Evolutionary conservation across 106 monocot genomes (phyloP).

Genomic region (Acanthochlamys bracteata): DNA sequence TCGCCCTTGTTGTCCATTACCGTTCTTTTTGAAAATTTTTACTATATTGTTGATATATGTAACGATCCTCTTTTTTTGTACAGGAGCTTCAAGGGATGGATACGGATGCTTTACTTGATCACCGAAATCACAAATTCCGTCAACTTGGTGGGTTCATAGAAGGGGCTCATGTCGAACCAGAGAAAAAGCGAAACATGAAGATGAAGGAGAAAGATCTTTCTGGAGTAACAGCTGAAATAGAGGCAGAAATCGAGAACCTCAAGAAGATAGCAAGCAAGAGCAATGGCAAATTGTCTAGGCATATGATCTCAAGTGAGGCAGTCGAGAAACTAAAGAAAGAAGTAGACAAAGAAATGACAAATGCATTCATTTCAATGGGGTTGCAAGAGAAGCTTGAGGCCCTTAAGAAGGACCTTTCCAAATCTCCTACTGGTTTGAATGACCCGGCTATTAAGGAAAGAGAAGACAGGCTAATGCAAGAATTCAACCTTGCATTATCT

Average conservation of each 20-base stretch:
- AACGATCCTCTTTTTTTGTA: background rate
- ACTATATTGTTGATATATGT: background rate
- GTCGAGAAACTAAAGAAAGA: conserved; percentile 46
- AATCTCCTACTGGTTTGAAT: conserved; percentile 18
- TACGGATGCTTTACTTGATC: conserved; percentile 32
- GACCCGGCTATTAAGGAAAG: conserved; percentile 38
- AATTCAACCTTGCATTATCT: conserved; percentile 45
- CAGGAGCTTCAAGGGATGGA: conserved; percentile 56
- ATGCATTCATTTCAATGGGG: conserved; percentile 60
- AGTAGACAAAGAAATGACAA: conserved; percentile 54
- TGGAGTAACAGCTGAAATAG: conserved; percentile 36
- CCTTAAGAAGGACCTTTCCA: conserved; percentile 53
- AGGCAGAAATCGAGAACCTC: conserved; percentile 47
- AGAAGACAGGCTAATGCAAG: conserved; percentile 41
- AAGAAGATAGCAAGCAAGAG: conserved; percentile 34
- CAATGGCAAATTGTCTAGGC: conserved; percentile 17
- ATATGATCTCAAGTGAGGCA: conserved; percentile 30
- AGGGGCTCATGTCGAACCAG: conserved; percentile 39
- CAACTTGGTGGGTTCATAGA: conserved; percentile 49
- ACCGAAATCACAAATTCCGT: conserved; percentile 55
- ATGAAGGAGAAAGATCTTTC: conserved; percentile 45
- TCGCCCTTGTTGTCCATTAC: too few relatives aligned
- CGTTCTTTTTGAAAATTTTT: background rate
- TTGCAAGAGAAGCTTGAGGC: conserved; percentile 63
- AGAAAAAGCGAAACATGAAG: conserved; percentile 66